Base-by-base conservation (phyloP, 2,329 filamentous ascomycete species). In the Diaporthe vexans region DNA sequence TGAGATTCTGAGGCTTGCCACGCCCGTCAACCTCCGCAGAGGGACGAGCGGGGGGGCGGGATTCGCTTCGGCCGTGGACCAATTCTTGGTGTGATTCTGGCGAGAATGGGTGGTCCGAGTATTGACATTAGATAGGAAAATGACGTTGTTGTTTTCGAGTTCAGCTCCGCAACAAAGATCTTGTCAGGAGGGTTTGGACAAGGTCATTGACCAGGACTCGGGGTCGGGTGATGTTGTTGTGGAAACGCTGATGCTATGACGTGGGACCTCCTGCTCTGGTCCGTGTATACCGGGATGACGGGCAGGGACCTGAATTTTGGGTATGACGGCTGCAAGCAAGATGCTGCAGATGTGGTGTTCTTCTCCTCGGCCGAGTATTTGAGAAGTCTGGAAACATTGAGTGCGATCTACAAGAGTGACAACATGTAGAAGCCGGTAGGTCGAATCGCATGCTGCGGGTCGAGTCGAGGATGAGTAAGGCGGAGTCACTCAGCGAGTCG, bases 1-100 rank as follows among this genome's bases (percentile, higher is more conserved):
- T 35, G 56, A 26, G 33, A 63, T 33, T 61, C 57, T 29, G 58
- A 13, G 10, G 54, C 57, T 76, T 70, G 77, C 87, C 88, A 85
- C 88, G 88, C 88, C 83, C 88, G 89, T 86, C 88, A 86, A 87
- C 88, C 88, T 90, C 88, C 87, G 83, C 77, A 82, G 87, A 89
- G 88, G 85, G 85, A 86, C 88, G 89, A 89, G 88, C 88, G 88
- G 86, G 88, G 85, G 83, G 82, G 76, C 68, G 75, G 76, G 59
- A 71, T 70, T 77, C 75, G 78, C 79, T 77, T 77, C 76, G 80
- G 33, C 78, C 77, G 73, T 74, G 72, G 74, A 71, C 76, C 76
- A 75, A 74, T 61, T 46, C n/a, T 61, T 11, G 33, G 35, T 15
- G 17, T 17, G 13, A 26, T 46, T 40, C 24, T 51, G 51, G 19